Evolutionary conservation across 129 eudicot species (phyloP), one percentile per base, ranked within the genome.

Genomic region (Sambucus nigra): DNA sequence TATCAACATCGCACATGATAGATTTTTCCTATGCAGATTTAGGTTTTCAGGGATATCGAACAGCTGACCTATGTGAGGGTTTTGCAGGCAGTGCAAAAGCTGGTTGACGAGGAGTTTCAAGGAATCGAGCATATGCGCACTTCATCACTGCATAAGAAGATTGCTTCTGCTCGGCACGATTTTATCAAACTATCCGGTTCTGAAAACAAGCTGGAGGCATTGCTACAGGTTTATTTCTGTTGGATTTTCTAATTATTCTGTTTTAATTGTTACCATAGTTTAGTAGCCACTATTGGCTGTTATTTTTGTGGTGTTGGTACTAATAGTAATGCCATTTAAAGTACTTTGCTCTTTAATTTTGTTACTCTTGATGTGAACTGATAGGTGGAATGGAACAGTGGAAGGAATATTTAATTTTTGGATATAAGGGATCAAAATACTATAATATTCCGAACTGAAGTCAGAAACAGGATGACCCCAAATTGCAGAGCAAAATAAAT

Each of bases 131-230:
- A 89, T 76, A 55, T 89, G 67, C 95, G 94, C 57, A 89, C 98
- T 59, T 81, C 98, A 40, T 29, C 86, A 22, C 63, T 89, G 65
- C 98, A 89, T 62, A 89, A 89, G 71, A 89, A 85, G 76, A 73
- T 89, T 61, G 95, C 98, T 59, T 53, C 73, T 61, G 95, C 98
- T 64, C 94, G 95, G 35, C 98, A 89, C 69, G 98, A 89, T 69
- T 89, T 89, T 73, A 73, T 89, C 58, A 89, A 81, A 58, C 88
- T 89, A 69, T 71, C 94, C 1, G 95, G 95, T 59, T 60, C 98
- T 27, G 98, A 89, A 72, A 89, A 89, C 69, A 89, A 89, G 76
- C 73, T 89, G 70, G 98, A 89, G 64, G 95, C 88, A 55, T 62
- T 89, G 61, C 70, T 89, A 25, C 98, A 89, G 97, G 95, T 89